These are phyloP conservation scores for Fusarium sp. DNA, from an alignment of 2,329 filamentous ascomycete genomes.

Conservation along the genomic window DNA sequence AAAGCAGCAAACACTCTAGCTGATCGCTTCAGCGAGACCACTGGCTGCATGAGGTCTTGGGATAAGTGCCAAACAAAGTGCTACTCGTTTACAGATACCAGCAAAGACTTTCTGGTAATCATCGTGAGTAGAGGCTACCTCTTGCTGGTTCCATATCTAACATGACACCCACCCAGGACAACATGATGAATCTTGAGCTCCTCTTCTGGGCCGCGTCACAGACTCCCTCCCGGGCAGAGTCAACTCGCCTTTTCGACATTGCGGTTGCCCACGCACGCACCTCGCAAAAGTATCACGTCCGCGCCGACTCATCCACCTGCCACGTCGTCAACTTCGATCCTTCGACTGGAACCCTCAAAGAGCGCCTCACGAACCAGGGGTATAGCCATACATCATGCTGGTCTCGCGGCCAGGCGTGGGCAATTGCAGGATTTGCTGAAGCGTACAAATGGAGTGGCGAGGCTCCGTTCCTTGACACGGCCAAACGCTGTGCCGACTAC, in stretches of 20 bases:
- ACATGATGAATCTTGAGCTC: conserved; percentile 57
- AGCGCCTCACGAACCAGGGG: conserved; percentile 61
- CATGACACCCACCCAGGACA: conserved; percentile 43
- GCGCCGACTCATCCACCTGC: conserved; percentile 50
- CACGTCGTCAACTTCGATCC: conserved; percentile 62
- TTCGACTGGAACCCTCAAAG: conserved; percentile 51
- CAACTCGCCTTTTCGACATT: conserved; percentile 44
- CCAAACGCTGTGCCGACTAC: conserved; percentile 57
- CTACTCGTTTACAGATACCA: conserved; percentile 52
- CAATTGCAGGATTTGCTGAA: conserved; percentile 60
- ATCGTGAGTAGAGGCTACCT: conserved; percentile 48
- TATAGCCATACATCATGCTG: conserved; percentile 57
- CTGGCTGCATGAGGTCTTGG: conserved; percentile 56
- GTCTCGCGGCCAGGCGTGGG: conserved; percentile 63
- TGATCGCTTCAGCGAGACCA: conserved; percentile 49
- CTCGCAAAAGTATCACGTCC: conserved; percentile 54
- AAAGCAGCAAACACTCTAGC: conserved; percentile 52
- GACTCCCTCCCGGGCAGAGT: background rate
- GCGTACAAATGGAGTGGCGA: conserved; percentile 60
- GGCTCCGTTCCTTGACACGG: conserved; percentile 55
- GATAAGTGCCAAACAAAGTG: conserved; percentile 55
- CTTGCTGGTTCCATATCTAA: background rate
- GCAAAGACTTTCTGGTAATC: conserved; percentile 54
- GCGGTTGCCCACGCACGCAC: conserved; percentile 55
- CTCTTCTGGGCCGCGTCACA: conserved; percentile 54